A percentile compares a stretch with the other conserved stretches of the same genome.
Evolutionary conservation across 495 filamentous ascomycete species (phyloP).

Genomic region (Lasiosphaeriaceae sp.): DNA sequence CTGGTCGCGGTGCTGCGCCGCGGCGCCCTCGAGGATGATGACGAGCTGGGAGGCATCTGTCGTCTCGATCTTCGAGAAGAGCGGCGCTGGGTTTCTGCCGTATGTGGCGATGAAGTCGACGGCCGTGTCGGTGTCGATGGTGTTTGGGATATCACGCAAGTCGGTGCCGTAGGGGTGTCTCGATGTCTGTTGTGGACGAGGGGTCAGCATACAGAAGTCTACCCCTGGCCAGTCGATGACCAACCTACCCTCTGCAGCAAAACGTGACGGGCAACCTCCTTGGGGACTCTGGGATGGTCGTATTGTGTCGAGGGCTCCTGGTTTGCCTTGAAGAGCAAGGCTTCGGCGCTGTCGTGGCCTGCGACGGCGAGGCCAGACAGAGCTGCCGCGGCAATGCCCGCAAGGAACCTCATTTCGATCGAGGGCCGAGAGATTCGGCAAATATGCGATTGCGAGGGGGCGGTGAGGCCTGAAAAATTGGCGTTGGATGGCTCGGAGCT

Average conservation of each 20-base stretch:
- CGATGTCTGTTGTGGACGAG: slow-evolving; percentile 33
- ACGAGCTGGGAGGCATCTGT: slow-evolving; percentile 44
- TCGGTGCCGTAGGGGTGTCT: slow-evolving; percentile 30
- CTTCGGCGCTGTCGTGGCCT: slow-evolving; percentile 23
- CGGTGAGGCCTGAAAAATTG: neutral
- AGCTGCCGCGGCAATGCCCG: slow-evolving; percentile 22
- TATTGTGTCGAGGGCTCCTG: slow-evolving; percentile 11
- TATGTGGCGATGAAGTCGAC: slow-evolving; percentile 38
- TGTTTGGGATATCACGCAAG: slow-evolving; percentile 38
- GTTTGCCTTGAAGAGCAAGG: slow-evolving; percentile 24
- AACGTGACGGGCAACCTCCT: slow-evolving; percentile 34
- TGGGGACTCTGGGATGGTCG: slow-evolving; percentile 23
- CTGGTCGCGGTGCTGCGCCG: slow-evolving; percentile 24
- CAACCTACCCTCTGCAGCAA: slow-evolving; percentile 26
- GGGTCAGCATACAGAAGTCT: slow-evolving; percentile 35
- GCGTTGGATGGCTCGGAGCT: neutral
- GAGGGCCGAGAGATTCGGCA: neutral
- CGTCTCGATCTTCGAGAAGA: slow-evolving; percentile 33
- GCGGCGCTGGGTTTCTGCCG: slow-evolving; percentile 33
- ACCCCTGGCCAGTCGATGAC: neutral
- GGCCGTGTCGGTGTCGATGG: slow-evolving; percentile 33
- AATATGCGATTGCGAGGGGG: neutral
- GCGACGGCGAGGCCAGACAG: slow-evolving; percentile 25
- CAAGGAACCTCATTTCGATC: slow-evolving; percentile 27
- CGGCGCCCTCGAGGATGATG: slow-evolving; percentile 46